Percentiles rank a stretch among this genome's conserved stretches.
Evolutionary conservation across 768 basidiomycete species (phyloP).

Genomic region (Piloderma croceum): DNA sequence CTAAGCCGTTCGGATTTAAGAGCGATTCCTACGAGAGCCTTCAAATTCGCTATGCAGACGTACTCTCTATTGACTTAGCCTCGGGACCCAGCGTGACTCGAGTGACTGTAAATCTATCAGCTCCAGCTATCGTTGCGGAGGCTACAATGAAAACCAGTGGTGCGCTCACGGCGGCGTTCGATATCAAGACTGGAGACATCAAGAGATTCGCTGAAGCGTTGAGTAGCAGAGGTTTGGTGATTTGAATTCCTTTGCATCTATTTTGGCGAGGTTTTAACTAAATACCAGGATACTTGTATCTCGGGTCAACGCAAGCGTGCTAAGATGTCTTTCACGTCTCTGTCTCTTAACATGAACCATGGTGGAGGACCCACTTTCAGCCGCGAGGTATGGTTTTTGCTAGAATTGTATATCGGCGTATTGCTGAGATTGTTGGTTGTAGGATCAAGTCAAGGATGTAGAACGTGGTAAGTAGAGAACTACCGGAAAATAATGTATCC

Average conservation of each 20-base stretch:
- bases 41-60: slow-evolving; percentile 35
- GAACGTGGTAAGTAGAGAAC: no score
- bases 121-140: slow-evolving; percentile 37
- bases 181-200: slow-evolving; percentile 28
- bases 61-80: slow-evolving; percentile 25
- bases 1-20: slow-evolving; percentile 21
- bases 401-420: not conserved
- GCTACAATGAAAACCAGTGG: not conserved
- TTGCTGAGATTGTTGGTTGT: not conserved
- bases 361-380: slow-evolving; percentile 1
- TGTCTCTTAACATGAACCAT: not conserved
- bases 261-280: no score
- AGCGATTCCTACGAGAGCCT: slow-evolving; percentile 49
- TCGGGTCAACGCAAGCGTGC: slow-evolving; percentile 10
- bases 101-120: slow-evolving; percentile 28
- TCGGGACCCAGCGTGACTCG: slow-evolving; percentile 21
- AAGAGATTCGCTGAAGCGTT: slow-evolving; percentile 37
- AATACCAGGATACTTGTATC: slow-evolving; percentile 16
- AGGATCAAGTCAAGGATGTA: no score
- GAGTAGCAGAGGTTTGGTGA: slow-evolving; percentile 43
- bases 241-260: slow-evolving; percentile 9
- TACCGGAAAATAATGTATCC: no score
- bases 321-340: not conserved
- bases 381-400: not conserved
- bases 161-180: slow-evolving; percentile 30